Percentiles rank a stretch among this genome's conserved stretches.
Conservation (phyloP, 495 filamentous ascomycete genomes). For the Daldinia grandis region DNA sequence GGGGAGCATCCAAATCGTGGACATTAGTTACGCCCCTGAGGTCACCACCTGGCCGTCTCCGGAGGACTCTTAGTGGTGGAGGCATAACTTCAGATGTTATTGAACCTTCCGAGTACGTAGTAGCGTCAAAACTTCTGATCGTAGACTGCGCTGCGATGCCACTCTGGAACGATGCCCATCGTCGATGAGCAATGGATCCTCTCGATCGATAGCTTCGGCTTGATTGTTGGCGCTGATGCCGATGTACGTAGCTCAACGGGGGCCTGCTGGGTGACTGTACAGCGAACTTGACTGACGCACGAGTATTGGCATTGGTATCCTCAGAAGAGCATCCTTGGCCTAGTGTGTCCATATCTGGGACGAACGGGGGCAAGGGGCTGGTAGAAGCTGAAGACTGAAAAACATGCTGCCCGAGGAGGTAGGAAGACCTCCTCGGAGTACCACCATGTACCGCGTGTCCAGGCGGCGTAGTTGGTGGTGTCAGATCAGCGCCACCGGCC, state of each 20-base stretch:
- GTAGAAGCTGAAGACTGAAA: slow-evolving; percentile 43
- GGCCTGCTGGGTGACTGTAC: slow-evolving; percentile 40
- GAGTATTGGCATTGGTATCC: slow-evolving; percentile 28
- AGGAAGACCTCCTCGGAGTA: slow-evolving; percentile 60
- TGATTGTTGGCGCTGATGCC: slow-evolving; percentile 52
- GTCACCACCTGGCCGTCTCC: slow-evolving; percentile 89
- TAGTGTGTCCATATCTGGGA: slow-evolving; percentile 50
- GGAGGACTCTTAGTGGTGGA: slow-evolving; percentile 68
- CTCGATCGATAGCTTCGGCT: slow-evolving; percentile 51
- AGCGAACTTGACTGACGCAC: slow-evolving; percentile 47
- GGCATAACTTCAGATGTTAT: slow-evolving; percentile 52
- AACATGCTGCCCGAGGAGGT: slow-evolving; percentile 56
- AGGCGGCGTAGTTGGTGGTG: slow-evolving; percentile 64
- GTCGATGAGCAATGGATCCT: slow-evolving; percentile 51
- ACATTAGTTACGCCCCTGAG: slow-evolving; percentile 81
- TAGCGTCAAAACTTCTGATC: slow-evolving; percentile 68
- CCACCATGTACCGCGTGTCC: slow-evolving; percentile 45
- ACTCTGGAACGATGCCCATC: slow-evolving; percentile 76
- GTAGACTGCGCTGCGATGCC: slow-evolving; percentile 67
- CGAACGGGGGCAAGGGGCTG: slow-evolving; percentile 50
- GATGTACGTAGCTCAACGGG: slow-evolving; percentile 47
- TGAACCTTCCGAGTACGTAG: slow-evolving; percentile 60
- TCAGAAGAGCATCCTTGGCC: slow-evolving; percentile 40
- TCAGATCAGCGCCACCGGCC: slow-evolving; percentile 54
- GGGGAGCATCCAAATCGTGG: slow-evolving; percentile 67